Base-by-base conservation (phyloP, 2,329 filamentous ascomycete species). In the Nannizziopsis arthrosporioides region DNA sequence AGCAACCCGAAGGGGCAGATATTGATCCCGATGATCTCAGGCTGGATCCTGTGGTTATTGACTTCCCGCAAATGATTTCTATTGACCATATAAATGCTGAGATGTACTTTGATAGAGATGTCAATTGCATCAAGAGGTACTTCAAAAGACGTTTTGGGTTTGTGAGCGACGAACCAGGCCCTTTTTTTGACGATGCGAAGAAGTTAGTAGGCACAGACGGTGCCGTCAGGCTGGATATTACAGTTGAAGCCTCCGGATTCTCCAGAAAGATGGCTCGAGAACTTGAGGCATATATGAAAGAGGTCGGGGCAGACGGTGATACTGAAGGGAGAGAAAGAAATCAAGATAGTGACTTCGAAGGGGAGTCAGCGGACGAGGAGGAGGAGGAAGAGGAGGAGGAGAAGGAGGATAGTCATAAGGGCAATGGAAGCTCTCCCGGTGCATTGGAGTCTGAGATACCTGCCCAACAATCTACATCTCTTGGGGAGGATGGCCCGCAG, bases 31-130 rank as follows among this genome's bases (percentile, higher is more conserved):
- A 54, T 5, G 58, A 57, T 51, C 61, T 84, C 47, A 74, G 66
- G 31, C 70, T 94, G 19, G 80, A 78, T 5, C 92, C 92, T 0
- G 78, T 95, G 47, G 71, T 98, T 40, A 98, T 98, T 59, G 93
- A 98, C 69, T 98, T 98, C 61, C 92, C 92, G 0, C 92, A 98
- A 63, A 96, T 95, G 84, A 80, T 98, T 1, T 96, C 90, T 1
- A 87, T 94, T 63, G 87, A 94, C 57, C 92, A 98, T 62, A 68
- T 74, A 32, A 95, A 98, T 60, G 93, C 92, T 14, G 84, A 94
- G 62, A 93, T 89, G 78, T 96, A 98, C 68, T 98, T 98, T 64
- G 85, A 96, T 63, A 82, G 92, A 54, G 92, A 98, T 59, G 89
- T 98, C 11, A 81, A 85, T 54, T 98, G 93, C 66, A 83, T 98